Evolutionary conservation across 768 basidiomycete genomes (phyloP).

Genomic region (Termitomyces sp.): DNA sequence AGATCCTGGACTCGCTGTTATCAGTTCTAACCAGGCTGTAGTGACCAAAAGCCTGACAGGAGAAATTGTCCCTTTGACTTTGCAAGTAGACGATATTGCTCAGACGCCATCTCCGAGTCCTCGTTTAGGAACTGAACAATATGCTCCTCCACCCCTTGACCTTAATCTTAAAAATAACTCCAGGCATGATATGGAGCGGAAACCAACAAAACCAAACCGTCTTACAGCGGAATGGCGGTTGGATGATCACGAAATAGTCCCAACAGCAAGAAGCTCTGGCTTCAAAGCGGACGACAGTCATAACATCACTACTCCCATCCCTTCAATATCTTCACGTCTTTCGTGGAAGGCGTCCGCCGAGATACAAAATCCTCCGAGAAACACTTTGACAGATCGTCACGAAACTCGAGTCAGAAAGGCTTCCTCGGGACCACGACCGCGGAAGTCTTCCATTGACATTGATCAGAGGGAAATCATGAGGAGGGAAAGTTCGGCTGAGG

Average conservation of each 20-base stretch:
- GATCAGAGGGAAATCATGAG: constrained; percentile 36
- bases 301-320: constrained; percentile 24
- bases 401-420: constrained; percentile 41
- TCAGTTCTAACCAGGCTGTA: constrained; percentile 8
- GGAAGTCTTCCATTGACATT: constrained; percentile 47
- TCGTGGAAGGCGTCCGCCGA: constrained; percentile 40
- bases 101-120: constrained; percentile 33
- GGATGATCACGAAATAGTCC: constrained; percentile 43
- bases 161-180: constrained; percentile 40
- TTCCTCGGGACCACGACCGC: constrained; percentile 34
- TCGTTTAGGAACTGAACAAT: constrained; percentile 52
- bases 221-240: constrained; percentile 52
- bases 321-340: constrained; percentile 27
- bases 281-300: constrained; percentile 38
- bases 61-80: constrained; percentile 35
- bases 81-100: constrained; percentile 32
- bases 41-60: constrained; percentile 27
- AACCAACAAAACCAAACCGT: constrained; percentile 40
- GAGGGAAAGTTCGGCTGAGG: constrained; percentile 66
- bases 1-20: constrained; percentile 19
- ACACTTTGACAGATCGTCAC: constrained; percentile 28
- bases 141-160: constrained; percentile 41
- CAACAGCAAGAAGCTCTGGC: constrained; percentile 54
- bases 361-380: constrained; percentile 25
- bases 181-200: constrained; percentile 26